A percentile compares a stretch with the other conserved stretches of the same genome.
Conservation (phyloP, 2,329 filamentous ascomycete species). For the Talaromyces atroroseus region DNA sequence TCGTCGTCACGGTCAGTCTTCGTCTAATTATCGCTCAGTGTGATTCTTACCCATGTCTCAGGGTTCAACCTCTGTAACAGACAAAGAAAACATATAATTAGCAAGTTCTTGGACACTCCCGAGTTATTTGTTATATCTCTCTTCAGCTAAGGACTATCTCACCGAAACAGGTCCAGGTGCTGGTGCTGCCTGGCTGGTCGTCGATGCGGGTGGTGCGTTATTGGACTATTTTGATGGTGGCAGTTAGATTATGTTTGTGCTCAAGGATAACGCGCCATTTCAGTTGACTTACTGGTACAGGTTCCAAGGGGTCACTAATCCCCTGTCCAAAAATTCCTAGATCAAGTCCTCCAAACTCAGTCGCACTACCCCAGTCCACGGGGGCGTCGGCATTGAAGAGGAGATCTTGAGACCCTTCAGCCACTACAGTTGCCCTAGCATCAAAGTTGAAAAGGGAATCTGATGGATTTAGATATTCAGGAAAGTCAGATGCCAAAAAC, state of each 20-base stretch:
- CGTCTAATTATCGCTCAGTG: not conserved
- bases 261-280: too few species aligned
- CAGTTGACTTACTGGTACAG: too few species aligned
- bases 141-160: not conserved
- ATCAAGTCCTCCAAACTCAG: too few species aligned
- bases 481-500: not conserved
- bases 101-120: not conserved
- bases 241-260: not conserved
- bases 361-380: too few species aligned
- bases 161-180: not conserved
- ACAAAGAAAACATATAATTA: not conserved
- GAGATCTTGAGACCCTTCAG: too few species aligned
- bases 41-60: not conserved
- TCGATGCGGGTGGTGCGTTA: not conserved
- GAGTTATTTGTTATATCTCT: not conserved
- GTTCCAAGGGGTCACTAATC: too few species aligned
- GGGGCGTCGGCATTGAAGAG: too few species aligned
- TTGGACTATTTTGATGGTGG: not conserved
- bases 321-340: too few species aligned
- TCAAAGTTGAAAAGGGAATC: not conserved
- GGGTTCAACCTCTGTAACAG: not conserved
- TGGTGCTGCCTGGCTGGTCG: not conserved
- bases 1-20: not conserved
- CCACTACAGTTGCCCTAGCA: too few species aligned
- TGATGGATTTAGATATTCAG: not conserved